Base-by-base conservation (phyloP, 1,139 yeast species). In the Geotrichum histeridarum region DNA sequence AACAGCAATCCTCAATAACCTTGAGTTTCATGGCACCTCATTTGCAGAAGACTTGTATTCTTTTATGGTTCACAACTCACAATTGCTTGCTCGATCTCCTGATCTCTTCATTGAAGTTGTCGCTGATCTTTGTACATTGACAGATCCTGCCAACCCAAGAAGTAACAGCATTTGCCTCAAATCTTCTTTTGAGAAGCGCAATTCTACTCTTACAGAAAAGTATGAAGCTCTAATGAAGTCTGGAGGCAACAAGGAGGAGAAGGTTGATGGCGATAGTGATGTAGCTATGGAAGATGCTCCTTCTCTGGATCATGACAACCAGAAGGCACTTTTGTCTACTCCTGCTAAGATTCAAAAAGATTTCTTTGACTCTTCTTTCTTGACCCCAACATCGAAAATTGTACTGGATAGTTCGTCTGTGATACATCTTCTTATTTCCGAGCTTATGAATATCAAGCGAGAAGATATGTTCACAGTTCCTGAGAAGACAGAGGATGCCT, bases 11-110 rank as follows among this genome's bases (percentile, higher is more conserved):
- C 58, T 57, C 32, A 52, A 18, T 67, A 77, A 56, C 84, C 64
- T 70, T 46, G 48, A 57, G 63, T 31, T 73, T 69, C 61, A 67
- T 17, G 65, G 67, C 44, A 63, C 69, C 22, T 70, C 77, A 8
- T 32, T 41, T 33, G 18, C 43, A 7, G 52, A 43, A 37, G 90
- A 85, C 56, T 70, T 87, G 43, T 70, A 72, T 8, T 66, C 75
- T 0, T 68, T 84, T 31, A 65, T 87, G 41, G 80, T 79, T 51
- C 87, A 83, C 31, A 75, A 79, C 41, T 70, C 81, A 2, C 74
- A 81, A 8, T 68, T 83, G 35, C 81, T 83, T 11, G 70, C 84
- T 55, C 76, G 96, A 54, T 77, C 81, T 30, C 82, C 88, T 0
- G 71, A 73, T 0, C 62, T 74, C 0, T 87, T 81, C 64, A 72